Conservation (phyloP, 192 early-diverging fungal species). For the Entophlyctis helioformis region DNA sequence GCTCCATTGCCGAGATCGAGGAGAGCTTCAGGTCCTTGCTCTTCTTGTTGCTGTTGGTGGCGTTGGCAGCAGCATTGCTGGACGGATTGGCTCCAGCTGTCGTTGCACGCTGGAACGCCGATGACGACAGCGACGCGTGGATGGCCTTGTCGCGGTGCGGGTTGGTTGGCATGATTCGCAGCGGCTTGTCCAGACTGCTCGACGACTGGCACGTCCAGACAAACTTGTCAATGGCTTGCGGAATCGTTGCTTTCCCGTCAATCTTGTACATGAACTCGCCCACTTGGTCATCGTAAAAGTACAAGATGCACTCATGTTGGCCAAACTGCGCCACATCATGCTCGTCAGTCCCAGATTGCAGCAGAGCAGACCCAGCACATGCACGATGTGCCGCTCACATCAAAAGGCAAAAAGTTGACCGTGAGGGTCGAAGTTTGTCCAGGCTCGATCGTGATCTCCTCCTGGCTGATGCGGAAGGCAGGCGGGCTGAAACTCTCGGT, state of each 20-base stretch:
- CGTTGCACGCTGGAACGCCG: slow-evolving; percentile 4
- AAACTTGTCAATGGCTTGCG: slow-evolving; percentile 15
- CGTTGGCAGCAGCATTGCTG: background rate
- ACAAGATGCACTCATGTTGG: slow-evolving; percentile 26
- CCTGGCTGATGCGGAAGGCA: slow-evolving; percentile 11
- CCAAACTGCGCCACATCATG: slow-evolving; percentile 9
- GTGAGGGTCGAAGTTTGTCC: slow-evolving; percentile 8
- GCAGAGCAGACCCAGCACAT: too few relatives aligned
- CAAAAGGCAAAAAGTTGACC: slow-evolving; percentile 32
- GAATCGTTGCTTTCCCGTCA: slow-evolving; percentile 16
- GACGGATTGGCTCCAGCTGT: background rate
- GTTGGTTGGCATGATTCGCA: slow-evolving; percentile 26
- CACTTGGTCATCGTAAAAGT: slow-evolving; percentile 24
- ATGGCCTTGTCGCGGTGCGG: slow-evolving; percentile 29
- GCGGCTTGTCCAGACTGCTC: slow-evolving; percentile 26
- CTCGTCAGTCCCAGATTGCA: too few relatives aligned
- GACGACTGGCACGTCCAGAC: slow-evolving; percentile 27
- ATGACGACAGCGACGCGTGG: slow-evolving; percentile 7
- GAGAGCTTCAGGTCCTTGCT: slow-evolving; percentile 1
- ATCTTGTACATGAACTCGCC: slow-evolving; percentile 41
- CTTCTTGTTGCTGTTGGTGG: slow-evolving; percentile 5
- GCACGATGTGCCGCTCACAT: slow-evolving; percentile 3
- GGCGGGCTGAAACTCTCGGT: slow-evolving; percentile 8
- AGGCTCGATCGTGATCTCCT: slow-evolving; percentile 15
- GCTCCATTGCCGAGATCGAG: background rate